phyloP scores from a whole-genome alignment of 768 basidiomycete species.

The Boletus rubropictus region DNA sequence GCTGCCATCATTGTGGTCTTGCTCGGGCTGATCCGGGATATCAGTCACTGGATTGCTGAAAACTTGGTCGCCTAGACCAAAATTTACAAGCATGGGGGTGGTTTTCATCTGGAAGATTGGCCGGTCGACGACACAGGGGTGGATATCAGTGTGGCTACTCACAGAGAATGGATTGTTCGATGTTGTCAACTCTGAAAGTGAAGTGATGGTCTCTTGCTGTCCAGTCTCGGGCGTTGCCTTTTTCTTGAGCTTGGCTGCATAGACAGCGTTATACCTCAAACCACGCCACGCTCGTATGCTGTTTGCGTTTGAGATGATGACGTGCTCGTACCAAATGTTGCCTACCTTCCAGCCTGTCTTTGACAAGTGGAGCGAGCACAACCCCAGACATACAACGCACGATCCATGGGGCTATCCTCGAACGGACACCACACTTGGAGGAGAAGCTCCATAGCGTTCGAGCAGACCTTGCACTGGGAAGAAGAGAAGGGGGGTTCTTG shows the following conservation, averaged over 20 bases:
- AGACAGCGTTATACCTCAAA: constrained; percentile 63
- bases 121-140: not conserved
- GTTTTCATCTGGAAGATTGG: constrained; percentile 22
- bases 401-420: constrained; percentile 77
- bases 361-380: constrained; percentile 71
- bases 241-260: constrained; percentile 66
- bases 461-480: constrained; percentile 68
- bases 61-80: constrained; percentile 61
- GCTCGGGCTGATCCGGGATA: constrained; percentile 12
- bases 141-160: constrained; percentile 20
- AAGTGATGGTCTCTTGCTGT: constrained; percentile 32
- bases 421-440: constrained; percentile 90
- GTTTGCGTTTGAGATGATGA: constrained; percentile 11
- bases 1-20: constrained; percentile 19
- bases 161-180: constrained; percentile 70
- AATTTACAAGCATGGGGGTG: constrained; percentile 30
- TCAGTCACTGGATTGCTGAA: constrained; percentile 41
- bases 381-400: constrained; percentile 82
- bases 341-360: constrained; percentile 71
- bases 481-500: constrained; percentile 56
- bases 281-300: constrained; percentile 83
- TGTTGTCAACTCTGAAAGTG: constrained; percentile 27
- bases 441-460: constrained; percentile 70
- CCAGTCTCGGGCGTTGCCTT: constrained; percentile 42
- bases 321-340: not conserved